These are phyloP conservation scores for Medakamo hakoo DNA, from an alignment of 139 green algal genomes.

Conservation along the genomic window DNA sequence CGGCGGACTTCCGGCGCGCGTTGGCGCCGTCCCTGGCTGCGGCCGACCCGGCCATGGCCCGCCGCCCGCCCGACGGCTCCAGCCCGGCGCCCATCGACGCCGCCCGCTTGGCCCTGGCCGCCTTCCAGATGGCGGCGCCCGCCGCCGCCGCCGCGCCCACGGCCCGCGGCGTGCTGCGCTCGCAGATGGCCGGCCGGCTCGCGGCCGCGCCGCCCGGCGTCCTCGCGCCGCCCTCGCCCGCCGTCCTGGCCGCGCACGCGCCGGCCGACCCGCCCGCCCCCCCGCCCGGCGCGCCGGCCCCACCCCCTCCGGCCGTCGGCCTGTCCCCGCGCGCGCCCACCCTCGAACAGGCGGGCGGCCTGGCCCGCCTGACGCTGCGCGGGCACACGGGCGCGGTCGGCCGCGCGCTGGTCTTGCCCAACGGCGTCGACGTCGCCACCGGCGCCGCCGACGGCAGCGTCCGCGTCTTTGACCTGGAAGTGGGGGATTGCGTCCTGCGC, in stretches of 20 bases:
- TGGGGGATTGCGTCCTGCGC: constrained; percentile 64
- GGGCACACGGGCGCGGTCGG: constrained; percentile 37
- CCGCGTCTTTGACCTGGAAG: constrained; percentile 65
- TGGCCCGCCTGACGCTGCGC: constrained; percentile 57
- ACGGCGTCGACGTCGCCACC: constrained; percentile 55
- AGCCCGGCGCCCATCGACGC: neutral
- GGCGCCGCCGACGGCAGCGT: constrained; percentile 39
- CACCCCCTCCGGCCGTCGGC: constrained; percentile 3
- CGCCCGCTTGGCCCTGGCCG: constrained; percentile 31
- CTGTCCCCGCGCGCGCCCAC: constrained; percentile 39
- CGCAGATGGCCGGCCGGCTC: constrained; percentile 57
- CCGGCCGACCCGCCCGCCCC: neutral
- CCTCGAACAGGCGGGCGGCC: constrained; percentile 59
- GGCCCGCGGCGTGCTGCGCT: constrained; percentile 36
- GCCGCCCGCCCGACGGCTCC: constrained; percentile 18
- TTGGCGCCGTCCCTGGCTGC: neutral
- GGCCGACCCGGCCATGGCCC: constrained; percentile 14
- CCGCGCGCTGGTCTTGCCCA: constrained; percentile 45
- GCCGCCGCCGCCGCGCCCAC: constrained; percentile 37
- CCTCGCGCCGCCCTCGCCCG: constrained; percentile 5
- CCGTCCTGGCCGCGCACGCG: constrained; percentile 4
- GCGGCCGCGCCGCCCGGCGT: constrained; percentile 23
- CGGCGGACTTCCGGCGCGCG: constrained; percentile 50
- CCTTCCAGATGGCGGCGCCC: constrained; percentile 61
- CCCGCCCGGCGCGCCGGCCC: no score